Conservation (phyloP, 148 eudicot species). For the Linanthus parryae region DNA sequence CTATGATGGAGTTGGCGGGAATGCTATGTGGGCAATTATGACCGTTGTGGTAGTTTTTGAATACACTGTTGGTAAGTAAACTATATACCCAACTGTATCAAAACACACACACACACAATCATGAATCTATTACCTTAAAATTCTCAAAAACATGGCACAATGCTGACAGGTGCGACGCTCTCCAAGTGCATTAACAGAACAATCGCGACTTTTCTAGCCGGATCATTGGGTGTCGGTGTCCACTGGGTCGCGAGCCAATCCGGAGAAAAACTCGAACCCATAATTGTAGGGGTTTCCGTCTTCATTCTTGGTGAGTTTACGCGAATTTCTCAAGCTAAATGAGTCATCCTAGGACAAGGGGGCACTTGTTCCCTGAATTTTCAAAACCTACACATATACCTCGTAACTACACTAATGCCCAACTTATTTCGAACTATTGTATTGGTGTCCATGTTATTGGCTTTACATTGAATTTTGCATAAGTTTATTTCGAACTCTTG, state of each 20-base stretch:
- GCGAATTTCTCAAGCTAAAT: no score
- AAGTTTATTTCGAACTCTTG: no score
- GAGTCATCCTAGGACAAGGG: no score
- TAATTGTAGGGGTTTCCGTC: slow-evolving; percentile 48
- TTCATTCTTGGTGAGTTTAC: slow-evolving; percentile 55
- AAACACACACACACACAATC: no score
- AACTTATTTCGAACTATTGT: background rate
- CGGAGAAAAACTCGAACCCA: slow-evolving; percentile 51
- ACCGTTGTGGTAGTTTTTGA: slow-evolving; percentile 88
- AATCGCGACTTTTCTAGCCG: slow-evolving; percentile 56
- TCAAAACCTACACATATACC: no score
- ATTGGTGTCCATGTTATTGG: background rate
- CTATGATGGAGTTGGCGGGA: slow-evolving; percentile 77
- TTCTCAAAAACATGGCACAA: background rate
- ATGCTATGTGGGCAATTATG: slow-evolving; percentile 97
- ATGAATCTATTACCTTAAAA: no score
- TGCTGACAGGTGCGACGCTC: slow-evolving; percentile 61
- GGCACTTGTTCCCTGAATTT: no score
- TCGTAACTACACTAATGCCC: background rate
- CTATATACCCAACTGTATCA: no score
- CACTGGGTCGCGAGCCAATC: slow-evolving; percentile 71
- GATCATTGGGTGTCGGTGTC: slow-evolving; percentile 64
- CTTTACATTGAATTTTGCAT: background rate
- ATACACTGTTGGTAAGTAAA: slow-evolving; percentile 65
- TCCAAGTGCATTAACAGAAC: slow-evolving; percentile 63